Percentiles rank a stretch among this genome's conserved stretches.
phyloP scores from a whole-genome alignment of 345 rosid genomes.

The Dimocarpus longan region DNA sequence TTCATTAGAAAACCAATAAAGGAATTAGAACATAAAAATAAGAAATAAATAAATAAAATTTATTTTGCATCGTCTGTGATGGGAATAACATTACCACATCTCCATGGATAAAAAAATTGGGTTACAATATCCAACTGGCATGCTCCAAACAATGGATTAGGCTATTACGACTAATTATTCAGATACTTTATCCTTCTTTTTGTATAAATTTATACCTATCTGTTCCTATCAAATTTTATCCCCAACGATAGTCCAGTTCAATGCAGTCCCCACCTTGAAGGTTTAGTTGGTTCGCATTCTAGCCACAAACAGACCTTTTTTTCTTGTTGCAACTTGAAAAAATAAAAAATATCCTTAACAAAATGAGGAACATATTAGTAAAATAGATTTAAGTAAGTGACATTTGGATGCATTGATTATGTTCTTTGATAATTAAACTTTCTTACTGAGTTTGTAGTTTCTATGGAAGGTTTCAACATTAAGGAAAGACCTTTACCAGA shows the following conservation, averaged over 20 bases:
- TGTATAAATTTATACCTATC: not conserved
- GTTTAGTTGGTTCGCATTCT: not conserved
- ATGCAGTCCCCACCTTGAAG: not conserved
- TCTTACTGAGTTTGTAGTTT: not conserved
- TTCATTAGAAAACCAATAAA: too few relatives aligned
- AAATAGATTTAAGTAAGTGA: not conserved
- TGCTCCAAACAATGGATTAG: too few relatives aligned
- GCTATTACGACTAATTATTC: too few relatives aligned
- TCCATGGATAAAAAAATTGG: too few relatives aligned
- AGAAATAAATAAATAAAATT: too few relatives aligned
- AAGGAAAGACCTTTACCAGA: not conserved
- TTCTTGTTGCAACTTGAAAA: not conserved
- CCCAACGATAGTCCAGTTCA: not conserved
- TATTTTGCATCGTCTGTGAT: too few relatives aligned
- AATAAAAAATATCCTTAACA: not conserved
- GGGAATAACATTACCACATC: too few relatives aligned
- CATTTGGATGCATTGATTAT: not conserved
- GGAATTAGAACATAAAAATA: too few relatives aligned
- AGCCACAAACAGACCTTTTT: not conserved
- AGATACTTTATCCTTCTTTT: too few relatives aligned
- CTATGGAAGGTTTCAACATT: not conserved
- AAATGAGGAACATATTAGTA: not conserved
- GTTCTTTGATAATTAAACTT: not conserved
- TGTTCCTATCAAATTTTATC: not conserved
- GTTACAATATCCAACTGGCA: too few relatives aligned